Evolutionary conservation across 164 flowering plant species (phyloP), one percentile per base, ranked within the genome.

Genomic region (Liriodendron chinense): DNA sequence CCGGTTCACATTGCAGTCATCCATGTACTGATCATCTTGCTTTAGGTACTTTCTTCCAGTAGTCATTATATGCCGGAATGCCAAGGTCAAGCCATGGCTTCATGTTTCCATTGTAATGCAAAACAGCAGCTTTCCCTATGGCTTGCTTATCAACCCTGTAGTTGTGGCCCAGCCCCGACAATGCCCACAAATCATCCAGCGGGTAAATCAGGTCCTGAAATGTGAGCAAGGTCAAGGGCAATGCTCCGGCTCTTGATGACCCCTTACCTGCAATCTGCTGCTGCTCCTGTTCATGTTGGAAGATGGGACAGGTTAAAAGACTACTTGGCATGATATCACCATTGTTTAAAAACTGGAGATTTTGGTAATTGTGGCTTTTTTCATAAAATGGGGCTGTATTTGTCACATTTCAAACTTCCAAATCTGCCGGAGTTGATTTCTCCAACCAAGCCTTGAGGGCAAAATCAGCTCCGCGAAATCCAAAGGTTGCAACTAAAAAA

Each of bases 71-170:
- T 61, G 78, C 84, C 14, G 91, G 88, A 70, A 96, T 92, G 69
- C 94, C 98, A 74, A 94, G 82, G 74, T 96, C 99, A 43, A 92
- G 93, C 99, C 99, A 96, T 24, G 99, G 99, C 80, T 96, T 96
- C 98, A 89, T 92, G 77, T 90, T 88, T 50, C 99, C 99, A 77
- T 92, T 92, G 77, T 89, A 96, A 83, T 96, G 99, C 85, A 96
- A 79, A 9, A 92, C 92, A 43, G 92, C 89, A 76, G 96, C 90
- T 14, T 77, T 81, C 74, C 72, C 81, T 3, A 92, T 65, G 49
- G 81, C 65, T 72, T 82, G 76, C 6, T 43, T 14, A 75, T 83
- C 84, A 49, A 90, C 67, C 3, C 82, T 82, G 70, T 90, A 89
- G 71, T 92, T 87, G 83, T 94, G 89, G 74, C 98, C 98, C 71